phyloP scores from a whole-genome alignment of 2,329 filamentous ascomycete genomes.

The Aspergillus sp. region DNA sequence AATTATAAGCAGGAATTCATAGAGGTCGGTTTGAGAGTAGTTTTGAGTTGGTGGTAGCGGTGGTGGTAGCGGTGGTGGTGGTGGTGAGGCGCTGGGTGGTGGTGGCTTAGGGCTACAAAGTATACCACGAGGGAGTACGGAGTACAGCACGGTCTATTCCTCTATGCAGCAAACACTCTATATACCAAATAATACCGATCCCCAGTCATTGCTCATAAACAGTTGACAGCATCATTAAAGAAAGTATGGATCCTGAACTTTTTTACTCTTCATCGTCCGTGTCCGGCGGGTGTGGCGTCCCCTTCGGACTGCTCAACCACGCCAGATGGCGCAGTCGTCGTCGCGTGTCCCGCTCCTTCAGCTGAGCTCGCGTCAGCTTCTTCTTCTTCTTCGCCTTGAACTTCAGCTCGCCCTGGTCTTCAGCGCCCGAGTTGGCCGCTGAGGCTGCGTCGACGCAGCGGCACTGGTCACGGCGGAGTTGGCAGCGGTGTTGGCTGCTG shows the following conservation, averaged over 20 bases:
- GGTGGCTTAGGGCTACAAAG: neutral
- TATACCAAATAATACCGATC: neutral
- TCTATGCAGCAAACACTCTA: neutral
- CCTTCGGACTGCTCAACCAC: constrained; percentile 73
- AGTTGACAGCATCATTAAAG: too few species aligned
- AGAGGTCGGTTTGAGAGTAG: neutral
- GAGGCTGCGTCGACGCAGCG: constrained; percentile 53
- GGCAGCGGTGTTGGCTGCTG: constrained; percentile 51
- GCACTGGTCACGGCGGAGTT: constrained; percentile 53
- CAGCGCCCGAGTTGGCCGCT: constrained; percentile 70
- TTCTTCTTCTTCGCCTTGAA: constrained; percentile 90
- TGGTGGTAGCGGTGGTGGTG: neutral
- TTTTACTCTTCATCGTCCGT: constrained; percentile 61
- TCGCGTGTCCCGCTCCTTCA: constrained; percentile 87
- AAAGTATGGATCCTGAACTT: too few species aligned
- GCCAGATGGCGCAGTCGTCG: constrained; percentile 75
- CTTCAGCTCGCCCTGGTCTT: constrained; percentile 73
- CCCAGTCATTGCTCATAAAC: constrained; percentile 2
- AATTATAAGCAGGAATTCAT: neutral
- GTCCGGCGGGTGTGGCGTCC: constrained; percentile 66
- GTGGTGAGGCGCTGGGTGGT: neutral
- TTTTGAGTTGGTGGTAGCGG: neutral
- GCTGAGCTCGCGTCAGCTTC: constrained; percentile 94
- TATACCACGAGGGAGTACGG: neutral
- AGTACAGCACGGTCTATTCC: too few species aligned